Conservation (phyloP, 257 asterid genomes). For the Cynanchum wilfordii region DNA sequence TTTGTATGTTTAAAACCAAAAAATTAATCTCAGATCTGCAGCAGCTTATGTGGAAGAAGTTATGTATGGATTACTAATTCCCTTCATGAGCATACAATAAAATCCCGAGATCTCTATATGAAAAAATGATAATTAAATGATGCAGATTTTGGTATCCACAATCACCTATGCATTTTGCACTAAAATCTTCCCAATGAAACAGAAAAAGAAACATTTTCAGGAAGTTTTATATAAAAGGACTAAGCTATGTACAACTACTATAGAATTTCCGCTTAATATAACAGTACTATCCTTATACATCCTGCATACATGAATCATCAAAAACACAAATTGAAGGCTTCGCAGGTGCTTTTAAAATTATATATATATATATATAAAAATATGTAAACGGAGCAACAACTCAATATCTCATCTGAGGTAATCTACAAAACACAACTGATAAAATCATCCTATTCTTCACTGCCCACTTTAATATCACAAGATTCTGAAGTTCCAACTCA, state of each 20-base stretch:
- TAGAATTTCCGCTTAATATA: neutral
- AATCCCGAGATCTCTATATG: neutral
- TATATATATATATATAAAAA: too few species aligned
- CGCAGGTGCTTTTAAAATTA: too few species aligned
- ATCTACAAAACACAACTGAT: neutral
- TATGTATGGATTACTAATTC: neutral
- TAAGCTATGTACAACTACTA: neutral
- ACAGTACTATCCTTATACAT: neutral
- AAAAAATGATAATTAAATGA: neutral
- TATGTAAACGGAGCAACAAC: neutral
- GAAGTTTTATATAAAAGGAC: neutral
- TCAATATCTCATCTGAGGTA: neutral
- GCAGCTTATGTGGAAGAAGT: neutral
- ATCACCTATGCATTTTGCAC: neutral
- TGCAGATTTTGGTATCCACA: neutral
- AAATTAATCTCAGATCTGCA: neutral
- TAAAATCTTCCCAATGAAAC: neutral
- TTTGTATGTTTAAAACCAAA: neutral
- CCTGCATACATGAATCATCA: neutral
- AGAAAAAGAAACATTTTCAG: neutral
- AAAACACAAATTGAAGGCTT: too few species aligned
- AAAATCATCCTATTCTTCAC: neutral
- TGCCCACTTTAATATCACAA: too few species aligned
- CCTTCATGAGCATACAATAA: neutral
- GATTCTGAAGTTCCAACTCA: too few species aligned